These are phyloP conservation scores for Pascua guehoae DNA, from an alignment of 1,284 basidiomycete species.

Conservation along the genomic window DNA sequence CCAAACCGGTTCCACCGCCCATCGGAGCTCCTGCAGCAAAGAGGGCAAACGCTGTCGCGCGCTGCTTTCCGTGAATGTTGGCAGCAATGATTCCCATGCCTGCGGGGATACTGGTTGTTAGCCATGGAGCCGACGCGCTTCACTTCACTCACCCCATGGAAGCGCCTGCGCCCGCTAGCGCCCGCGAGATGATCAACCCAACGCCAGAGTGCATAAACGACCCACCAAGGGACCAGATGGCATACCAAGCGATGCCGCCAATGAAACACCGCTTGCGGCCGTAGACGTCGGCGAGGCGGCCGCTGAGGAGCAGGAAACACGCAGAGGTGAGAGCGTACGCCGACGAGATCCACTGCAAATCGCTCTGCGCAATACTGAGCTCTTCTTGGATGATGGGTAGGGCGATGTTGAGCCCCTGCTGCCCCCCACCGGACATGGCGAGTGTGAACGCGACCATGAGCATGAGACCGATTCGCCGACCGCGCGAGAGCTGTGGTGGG, in stretches of 20 bases:
- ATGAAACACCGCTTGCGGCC: constrained; percentile 38
- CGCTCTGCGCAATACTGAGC: constrained; percentile 21
- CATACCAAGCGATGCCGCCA: constrained; percentile 37
- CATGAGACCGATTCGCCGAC: constrained; percentile 1
- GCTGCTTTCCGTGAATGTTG: constrained; percentile 23
- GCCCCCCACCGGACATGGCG: constrained; percentile 7
- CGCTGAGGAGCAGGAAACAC: constrained; percentile 40
- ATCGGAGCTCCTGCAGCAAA: constrained; percentile 17
- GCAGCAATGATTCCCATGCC: constrained; percentile 19
- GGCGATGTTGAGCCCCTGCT: constrained; percentile 35
- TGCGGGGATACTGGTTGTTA: constrained; percentile 10
- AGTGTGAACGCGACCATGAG: constrained; percentile 13
- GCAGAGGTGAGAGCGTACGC: constrained; percentile 41
- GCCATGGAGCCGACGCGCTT: constrained; percentile 14
- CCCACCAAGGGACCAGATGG: constrained; percentile 33
- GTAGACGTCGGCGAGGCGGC: constrained; percentile 43
- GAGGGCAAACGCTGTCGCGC: constrained; percentile 17
- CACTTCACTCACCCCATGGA: constrained; percentile 31
- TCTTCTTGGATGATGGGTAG: constrained; percentile 41
- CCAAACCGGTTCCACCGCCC: constrained; percentile 14
- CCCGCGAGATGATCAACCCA: constrained; percentile 34
- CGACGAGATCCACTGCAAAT: constrained; percentile 42
- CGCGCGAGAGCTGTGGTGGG: no score
- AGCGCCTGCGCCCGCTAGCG: constrained; percentile 33
- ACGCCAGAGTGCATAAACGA: constrained; percentile 38